Evolutionary conservation across 2,329 filamentous ascomycete species (phyloP), one percentile per base, ranked within the genome.

Genomic region (Moelleriella libera): DNA sequence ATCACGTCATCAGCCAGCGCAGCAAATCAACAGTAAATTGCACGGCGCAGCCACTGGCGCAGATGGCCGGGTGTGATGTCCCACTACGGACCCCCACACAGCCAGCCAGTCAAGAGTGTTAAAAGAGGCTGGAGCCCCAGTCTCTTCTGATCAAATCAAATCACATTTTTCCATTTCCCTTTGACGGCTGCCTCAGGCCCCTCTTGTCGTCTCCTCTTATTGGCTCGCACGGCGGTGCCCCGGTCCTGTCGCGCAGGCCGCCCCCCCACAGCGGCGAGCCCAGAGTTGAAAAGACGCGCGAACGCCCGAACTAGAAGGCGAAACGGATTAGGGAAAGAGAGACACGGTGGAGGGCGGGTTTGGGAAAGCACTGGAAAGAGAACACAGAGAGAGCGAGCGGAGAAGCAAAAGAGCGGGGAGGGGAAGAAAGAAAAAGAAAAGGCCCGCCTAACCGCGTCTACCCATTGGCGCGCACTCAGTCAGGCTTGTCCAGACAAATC

Each of bases 31-130:
- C 52, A 50, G 45, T 47, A 44, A 49, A 51, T 47, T 48, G 47
- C 46, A 44, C 43, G 48, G 50, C 59, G 57, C 60, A 55, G 53
- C 56, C 55, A 53, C 49, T 11, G 21, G 40, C 12, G 7, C 30
- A 42, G 42, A 44, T 44, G 49, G 44, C 14, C 45, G 12, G 12
- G 32, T 48, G 49, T 43, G 5, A 3, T 5, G 61, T 48, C 62
- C 68, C 67, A 68, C 64, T 50, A n/a, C 34, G 41, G 56, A 54
- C 66, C 64, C 69, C 3, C 21, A 21, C 21, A 3, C 63, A 70
- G 60, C 69, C 67, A 71, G 69, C 71, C 70, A 74, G 66, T 72
- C 65, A 74, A 58, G 69, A 58, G 58, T 59, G 61, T 63, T 64
- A 62, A 66, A 68, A 64, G 62, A 63, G 57, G 45, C 39, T 59